These are phyloP conservation scores for Holtermannia corniformis DNA, from an alignment of 768 basidiomycete genomes.

Conservation along the genomic window DNA sequence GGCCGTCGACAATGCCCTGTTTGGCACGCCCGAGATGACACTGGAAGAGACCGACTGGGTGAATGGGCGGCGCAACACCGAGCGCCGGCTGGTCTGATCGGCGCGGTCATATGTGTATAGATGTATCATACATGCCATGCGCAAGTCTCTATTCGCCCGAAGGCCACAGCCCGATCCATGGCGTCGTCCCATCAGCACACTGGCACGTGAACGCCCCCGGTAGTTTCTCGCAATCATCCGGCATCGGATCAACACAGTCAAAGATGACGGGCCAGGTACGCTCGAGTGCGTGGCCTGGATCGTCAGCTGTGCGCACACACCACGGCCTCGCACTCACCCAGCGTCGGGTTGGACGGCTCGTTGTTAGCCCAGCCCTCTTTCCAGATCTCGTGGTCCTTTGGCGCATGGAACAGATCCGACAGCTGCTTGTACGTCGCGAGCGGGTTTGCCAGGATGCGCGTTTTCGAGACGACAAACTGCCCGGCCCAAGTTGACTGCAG, in stretches of 20 bases:
- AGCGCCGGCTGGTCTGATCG: constrained; percentile 11
- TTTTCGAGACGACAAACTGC: constrained; percentile 34
- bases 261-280: constrained; percentile 36
- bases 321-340: constrained; percentile 11
- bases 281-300: constrained; percentile 30
- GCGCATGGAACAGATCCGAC: constrained; percentile 22
- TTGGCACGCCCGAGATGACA: constrained; percentile 33
- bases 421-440: constrained; percentile 24
- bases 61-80: constrained; percentile 35
- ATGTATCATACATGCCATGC: not conserved
- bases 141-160: not conserved
- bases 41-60: constrained; percentile 37
- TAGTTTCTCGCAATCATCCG: constrained; percentile 7
- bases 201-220: constrained; percentile 12
- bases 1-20: constrained; percentile 38
- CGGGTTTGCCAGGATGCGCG: constrained; percentile 27
- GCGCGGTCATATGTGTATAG: not conserved
- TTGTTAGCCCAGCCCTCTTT: constrained; percentile 30
- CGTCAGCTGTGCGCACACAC: not conserved
- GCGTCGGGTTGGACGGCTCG: constrained; percentile 22
- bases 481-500: constrained; percentile 35
- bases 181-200: constrained; percentile 20
- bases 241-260: constrained; percentile 16
- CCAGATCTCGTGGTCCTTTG: constrained; percentile 29
- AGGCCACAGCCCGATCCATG: not conserved